phyloP scores from a whole-genome alignment of 306 rosid genomes.

The Prosopis cineraria region DNA sequence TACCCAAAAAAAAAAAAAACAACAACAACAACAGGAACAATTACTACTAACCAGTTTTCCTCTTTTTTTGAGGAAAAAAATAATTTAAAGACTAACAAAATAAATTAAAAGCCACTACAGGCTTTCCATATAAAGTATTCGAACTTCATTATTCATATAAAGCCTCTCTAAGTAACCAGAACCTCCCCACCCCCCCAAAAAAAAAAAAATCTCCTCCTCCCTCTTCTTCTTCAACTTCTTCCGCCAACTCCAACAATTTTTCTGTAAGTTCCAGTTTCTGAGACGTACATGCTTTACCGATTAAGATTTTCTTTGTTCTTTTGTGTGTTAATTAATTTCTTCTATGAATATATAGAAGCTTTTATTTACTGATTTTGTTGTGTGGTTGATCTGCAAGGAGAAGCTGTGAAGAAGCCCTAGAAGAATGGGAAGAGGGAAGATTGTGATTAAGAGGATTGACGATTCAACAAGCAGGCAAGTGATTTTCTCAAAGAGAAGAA shows the following conservation, averaged over 20 bases:
- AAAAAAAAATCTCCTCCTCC: background rate
- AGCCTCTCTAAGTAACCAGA: background rate
- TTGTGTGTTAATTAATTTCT: background rate
- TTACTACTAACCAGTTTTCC: background rate
- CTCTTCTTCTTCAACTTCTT: background rate
- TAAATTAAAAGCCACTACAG: conserved; percentile 20
- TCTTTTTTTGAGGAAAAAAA: background rate
- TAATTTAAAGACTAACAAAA: background rate
- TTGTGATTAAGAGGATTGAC: conserved; percentile 36
- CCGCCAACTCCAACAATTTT: background rate
- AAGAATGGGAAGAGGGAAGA: conserved; percentile 46
- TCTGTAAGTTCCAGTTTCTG: conserved; percentile 24
- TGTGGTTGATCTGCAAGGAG: background rate
- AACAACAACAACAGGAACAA: background rate
- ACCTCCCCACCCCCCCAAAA: background rate
- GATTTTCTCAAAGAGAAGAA: conserved; percentile 50
- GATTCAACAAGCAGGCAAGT: conserved; percentile 42
- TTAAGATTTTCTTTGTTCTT: no score
- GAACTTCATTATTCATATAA: background rate
- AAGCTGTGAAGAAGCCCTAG: conserved; percentile 26
- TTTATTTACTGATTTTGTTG: background rate
- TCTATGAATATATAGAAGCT: background rate
- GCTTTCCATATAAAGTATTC: conserved; percentile 40
- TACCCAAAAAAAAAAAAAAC: no score
- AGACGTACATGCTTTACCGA: background rate